A percentile compares a stretch with the other conserved stretches of the same genome.
Conservation (phyloP, 2,329 filamentous ascomycete genomes). For the Plenodomus tracheiphilus region DNA sequence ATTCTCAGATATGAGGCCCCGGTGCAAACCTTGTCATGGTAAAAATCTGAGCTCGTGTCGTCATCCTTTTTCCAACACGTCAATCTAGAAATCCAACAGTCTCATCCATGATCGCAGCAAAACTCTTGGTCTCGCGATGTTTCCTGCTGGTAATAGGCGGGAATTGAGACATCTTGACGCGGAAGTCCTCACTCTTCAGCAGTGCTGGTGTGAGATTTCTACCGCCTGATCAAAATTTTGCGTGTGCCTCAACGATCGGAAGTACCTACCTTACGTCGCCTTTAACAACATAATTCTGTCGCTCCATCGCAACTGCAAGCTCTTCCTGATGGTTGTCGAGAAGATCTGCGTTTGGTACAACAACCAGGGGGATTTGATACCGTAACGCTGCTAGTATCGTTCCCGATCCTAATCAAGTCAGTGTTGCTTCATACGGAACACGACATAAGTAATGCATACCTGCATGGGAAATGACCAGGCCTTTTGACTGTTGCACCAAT, state of each 20-base stretch:
- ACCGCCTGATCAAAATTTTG: neutral
- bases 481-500: constrained; percentile 59
- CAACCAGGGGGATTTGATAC: constrained; percentile 74
- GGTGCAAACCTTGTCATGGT: too few relatives aligned
- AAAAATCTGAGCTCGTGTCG: too few relatives aligned
- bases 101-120: constrained; percentile 43
- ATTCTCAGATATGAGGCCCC: too few relatives aligned
- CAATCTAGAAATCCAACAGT: constrained; percentile 40
- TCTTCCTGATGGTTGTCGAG: constrained; percentile 92
- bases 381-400: constrained; percentile 84
- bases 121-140: constrained; percentile 41
- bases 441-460: constrained; percentile 57
- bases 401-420: constrained; percentile 70
- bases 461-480: constrained; percentile 85
- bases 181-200: constrained; percentile 50
- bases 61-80: too few relatives aligned
- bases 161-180: constrained; percentile 36
- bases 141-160: constrained; percentile 41
- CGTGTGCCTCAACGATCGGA: neutral
- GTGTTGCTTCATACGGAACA: neutral
- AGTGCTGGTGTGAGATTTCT: constrained; percentile 56
- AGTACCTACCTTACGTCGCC: constrained; percentile 65
- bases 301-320: constrained; percentile 74
- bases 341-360: constrained; percentile 81
- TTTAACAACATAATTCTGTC: constrained; percentile 75